Conservation (phyloP, 169 alveolate genomes). For the Perkinsus marinus region DNA sequence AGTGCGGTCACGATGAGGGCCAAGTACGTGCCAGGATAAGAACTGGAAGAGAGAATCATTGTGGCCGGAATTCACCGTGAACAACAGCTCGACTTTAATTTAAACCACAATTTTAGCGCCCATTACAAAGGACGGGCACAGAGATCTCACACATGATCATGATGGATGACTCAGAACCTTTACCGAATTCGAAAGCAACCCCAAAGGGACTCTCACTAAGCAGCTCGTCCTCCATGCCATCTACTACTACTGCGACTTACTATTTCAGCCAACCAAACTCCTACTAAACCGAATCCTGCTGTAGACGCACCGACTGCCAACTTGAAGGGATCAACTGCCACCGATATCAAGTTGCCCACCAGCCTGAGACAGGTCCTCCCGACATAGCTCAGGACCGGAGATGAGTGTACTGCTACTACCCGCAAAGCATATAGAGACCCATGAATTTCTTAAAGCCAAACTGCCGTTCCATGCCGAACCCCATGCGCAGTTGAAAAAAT, state of each 20-base stretch:
- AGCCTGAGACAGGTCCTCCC: constrained; percentile 9
- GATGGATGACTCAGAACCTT: too few species aligned
- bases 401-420: background rate
- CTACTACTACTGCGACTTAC: background rate
- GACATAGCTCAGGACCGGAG: background rate
- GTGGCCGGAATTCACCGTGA: too few species aligned
- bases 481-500: background rate
- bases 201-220: too few species aligned
- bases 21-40: background rate
- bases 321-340: constrained; percentile 32
- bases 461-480: background rate
- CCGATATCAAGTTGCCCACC: constrained; percentile 29
- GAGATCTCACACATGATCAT: too few species aligned
- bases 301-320: constrained; percentile 40
- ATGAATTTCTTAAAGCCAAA: background rate
- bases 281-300: constrained; percentile 33
- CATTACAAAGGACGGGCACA: too few species aligned
- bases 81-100: too few species aligned
- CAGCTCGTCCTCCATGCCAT: too few species aligned
- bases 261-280: constrained; percentile 30
- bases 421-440: constrained; percentile 2
- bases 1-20: background rate
- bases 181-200: too few species aligned
- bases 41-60: background rate
- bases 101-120: too few species aligned